Conservation (phyloP, 2,329 filamentous ascomycete species). For the Trichoderma brevicompactum region DNA sequence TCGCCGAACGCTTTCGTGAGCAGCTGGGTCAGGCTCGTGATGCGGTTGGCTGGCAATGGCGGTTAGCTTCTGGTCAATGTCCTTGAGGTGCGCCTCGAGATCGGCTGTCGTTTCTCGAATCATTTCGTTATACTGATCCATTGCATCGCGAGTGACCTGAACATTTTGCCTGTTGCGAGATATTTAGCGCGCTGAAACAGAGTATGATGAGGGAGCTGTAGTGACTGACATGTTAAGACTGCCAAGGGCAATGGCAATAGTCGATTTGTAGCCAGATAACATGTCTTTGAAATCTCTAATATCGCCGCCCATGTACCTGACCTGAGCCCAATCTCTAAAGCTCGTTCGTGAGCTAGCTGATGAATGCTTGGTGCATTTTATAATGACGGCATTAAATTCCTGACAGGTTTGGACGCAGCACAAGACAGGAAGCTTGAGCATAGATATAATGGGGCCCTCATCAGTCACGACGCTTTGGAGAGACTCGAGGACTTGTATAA, state of each 20-base stretch:
- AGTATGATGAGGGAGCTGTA: not conserved
- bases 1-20: not conserved
- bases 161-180: not conserved
- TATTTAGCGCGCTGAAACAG: too few species aligned
- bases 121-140: constrained; percentile 33
- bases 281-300: constrained; percentile 47
- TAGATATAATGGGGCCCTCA: constrained; percentile 28
- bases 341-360: constrained; percentile 43
- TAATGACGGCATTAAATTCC: constrained; percentile 46
- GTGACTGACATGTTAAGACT: constrained; percentile 33
- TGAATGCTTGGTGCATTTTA: constrained; percentile 39
- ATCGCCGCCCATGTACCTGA: constrained; percentile 50
- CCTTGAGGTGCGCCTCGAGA: constrained; percentile 26
- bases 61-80: constrained; percentile 26
- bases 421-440: constrained; percentile 42
- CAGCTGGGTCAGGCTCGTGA: not conserved
- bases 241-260: constrained; percentile 34
- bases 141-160: constrained; percentile 30
- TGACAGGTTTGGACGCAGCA: constrained; percentile 49
- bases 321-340: constrained; percentile 51
- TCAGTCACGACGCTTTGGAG: not conserved
- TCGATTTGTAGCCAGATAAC: constrained; percentile 48
- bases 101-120: constrained; percentile 34
- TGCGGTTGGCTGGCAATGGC: not conserved
- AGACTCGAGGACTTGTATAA: constrained; percentile 25